A percentile compares a stretch with the other conserved stretches of the same genome.
phyloP scores from a whole-genome alignment of 2,329 filamentous ascomycete species.

The Calonectria honghensis region DNA sequence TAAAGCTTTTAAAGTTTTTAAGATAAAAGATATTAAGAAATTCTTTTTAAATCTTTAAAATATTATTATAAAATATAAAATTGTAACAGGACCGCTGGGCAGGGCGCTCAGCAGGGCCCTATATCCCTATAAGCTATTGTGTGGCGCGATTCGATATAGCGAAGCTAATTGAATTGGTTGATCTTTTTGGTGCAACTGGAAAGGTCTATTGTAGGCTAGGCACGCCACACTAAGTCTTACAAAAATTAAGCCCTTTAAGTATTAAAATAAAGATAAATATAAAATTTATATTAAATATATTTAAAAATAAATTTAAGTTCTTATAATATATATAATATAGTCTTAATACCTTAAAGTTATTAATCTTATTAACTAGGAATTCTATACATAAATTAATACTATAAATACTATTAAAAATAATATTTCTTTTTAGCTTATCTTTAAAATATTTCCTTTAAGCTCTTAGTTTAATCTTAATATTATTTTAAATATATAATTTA shows the following conservation, averaged over 20 bases:
- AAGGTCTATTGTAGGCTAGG: too few species aligned
- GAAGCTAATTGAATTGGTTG: too few species aligned
- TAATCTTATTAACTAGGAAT: background rate
- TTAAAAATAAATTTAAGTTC: background rate
- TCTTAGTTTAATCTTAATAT: too few species aligned
- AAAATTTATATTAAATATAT: background rate
- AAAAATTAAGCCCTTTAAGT: background rate
- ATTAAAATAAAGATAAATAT: background rate
- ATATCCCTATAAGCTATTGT: too few species aligned
- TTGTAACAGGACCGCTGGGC: background rate
- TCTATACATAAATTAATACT: background rate
- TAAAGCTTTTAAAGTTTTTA: background rate
- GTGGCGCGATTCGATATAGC: too few species aligned
- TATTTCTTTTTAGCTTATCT: too few species aligned
- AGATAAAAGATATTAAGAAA: too few species aligned
- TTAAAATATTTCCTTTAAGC: too few species aligned
- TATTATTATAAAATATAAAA: background rate
- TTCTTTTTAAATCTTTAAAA: background rate
- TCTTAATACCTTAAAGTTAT: background rate
- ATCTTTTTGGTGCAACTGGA: too few species aligned
- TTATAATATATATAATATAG: background rate
- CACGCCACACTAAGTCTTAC: too few species aligned
- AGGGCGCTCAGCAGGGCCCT: too few species aligned
- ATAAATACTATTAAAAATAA: background rate
- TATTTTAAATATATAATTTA: too few species aligned